Conservation (phyloP, 164 flowering plant genomes). For the Chloranthus sessilifolius region DNA sequence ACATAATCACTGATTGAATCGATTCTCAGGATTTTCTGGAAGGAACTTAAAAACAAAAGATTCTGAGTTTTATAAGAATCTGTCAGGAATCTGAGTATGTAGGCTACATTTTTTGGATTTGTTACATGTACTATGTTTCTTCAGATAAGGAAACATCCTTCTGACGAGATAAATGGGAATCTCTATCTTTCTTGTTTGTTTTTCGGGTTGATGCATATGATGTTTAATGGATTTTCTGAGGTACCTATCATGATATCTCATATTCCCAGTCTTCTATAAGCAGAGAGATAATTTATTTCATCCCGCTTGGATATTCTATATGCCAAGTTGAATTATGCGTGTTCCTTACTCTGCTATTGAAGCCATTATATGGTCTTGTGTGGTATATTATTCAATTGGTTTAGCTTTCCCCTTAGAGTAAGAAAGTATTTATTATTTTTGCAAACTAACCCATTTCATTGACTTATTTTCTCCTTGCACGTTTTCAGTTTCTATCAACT, state of each 20-base stretch:
- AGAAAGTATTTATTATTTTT: slow-evolving; percentile 48
- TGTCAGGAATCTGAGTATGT: no score
- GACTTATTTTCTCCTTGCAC: slow-evolving; percentile 3
- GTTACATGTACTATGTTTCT: slow-evolving; percentile 70
- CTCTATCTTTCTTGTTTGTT: slow-evolving; percentile 73
- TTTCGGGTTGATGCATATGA: slow-evolving; percentile 76
- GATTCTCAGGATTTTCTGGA: no score
- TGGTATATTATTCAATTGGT: slow-evolving; percentile 80
- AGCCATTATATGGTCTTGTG: slow-evolving; percentile 71
- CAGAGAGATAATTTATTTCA: slow-evolving; percentile 78
- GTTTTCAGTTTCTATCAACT: slow-evolving; percentile 7
- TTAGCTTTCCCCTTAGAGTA: slow-evolving; percentile 58
- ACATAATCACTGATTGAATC: no score
- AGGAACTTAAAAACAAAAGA: no score
- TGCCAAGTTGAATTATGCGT: slow-evolving; percentile 73
- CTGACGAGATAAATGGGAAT: slow-evolving; percentile 56
- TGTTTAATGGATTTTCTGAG: slow-evolving; percentile 93
- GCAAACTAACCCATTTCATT: not conserved
- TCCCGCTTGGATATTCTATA: slow-evolving; percentile 89
- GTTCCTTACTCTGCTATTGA: slow-evolving; percentile 80
- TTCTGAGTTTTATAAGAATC: no score
- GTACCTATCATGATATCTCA: slow-evolving; percentile 70
- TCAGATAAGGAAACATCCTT: slow-evolving; percentile 63
- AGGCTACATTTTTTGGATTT: slow-evolving; percentile 86
- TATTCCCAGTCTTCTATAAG: slow-evolving; percentile 84